These are phyloP conservation scores for Pythium phragmitis DNA, from an alignment of 352 stramenopile species.

Conservation along the genomic window DNA sequence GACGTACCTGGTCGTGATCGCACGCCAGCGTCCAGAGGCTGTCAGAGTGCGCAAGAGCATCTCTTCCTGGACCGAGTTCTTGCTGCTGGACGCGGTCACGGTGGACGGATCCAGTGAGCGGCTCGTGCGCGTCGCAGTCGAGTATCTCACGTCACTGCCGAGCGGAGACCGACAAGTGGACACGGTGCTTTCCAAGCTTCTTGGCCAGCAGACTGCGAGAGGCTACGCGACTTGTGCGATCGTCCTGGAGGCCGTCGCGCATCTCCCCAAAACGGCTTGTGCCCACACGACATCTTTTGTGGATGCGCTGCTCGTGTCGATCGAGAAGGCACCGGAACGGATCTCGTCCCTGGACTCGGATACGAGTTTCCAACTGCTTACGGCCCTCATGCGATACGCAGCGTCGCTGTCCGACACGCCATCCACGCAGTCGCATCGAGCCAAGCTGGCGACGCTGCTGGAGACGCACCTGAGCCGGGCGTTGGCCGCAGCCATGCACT, in stretches of 20 bases:
- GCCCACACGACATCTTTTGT: slow-evolving; percentile 27
- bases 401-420: slow-evolving; percentile 6
- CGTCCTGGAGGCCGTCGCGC: slow-evolving; percentile 23
- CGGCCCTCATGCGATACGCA: slow-evolving; percentile 50
- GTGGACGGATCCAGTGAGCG: slow-evolving; percentile 11
- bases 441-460: slow-evolving; percentile 16
- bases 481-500: slow-evolving; percentile 50
- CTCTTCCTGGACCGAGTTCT: slow-evolving; percentile 18
- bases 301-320: slow-evolving; percentile 31
- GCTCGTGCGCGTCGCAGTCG: slow-evolving; percentile 10
- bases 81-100: slow-evolving; percentile 12
- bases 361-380: slow-evolving; percentile 44
- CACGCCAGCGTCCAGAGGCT: not conserved
- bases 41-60: not conserved
- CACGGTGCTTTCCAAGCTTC: slow-evolving; percentile 13
- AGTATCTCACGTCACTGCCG: slow-evolving; percentile 8
- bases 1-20: slow-evolving; percentile 13
- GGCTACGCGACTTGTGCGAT: slow-evolving; percentile 16
- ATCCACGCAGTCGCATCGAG: not conserved
- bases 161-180: not conserved
- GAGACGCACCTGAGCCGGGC: slow-evolving; percentile 31
- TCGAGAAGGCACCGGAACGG: slow-evolving; percentile 12
- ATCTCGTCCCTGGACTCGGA: slow-evolving; percentile 12
- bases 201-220: slow-evolving; percentile 17
- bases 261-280: slow-evolving; percentile 16